A percentile compares a stretch with the other conserved stretches of the same genome.
These are phyloP conservation scores for Rugonectria rugulosa DNA, from an alignment of 2,329 filamentous ascomycete genomes.

Conservation along the genomic window DNA sequence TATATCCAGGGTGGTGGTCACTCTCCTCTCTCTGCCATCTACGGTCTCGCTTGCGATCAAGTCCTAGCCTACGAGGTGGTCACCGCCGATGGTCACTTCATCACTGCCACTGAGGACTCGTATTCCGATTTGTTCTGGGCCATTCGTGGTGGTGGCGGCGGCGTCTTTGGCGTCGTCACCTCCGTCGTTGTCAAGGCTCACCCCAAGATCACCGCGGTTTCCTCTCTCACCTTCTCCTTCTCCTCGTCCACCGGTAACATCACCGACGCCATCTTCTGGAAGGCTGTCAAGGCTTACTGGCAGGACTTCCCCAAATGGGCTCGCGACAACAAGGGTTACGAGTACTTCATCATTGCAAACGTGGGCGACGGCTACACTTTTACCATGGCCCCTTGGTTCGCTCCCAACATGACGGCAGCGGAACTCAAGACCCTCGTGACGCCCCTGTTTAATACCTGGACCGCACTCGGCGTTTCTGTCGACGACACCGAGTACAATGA, in stretches of 20 bases:
- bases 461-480: constrained; percentile 38
- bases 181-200: constrained; percentile 47
- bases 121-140: constrained; percentile 69
- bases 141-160: constrained; percentile 62
- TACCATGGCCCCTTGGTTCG: constrained; percentile 40
- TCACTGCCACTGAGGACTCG: constrained; percentile 50
- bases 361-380: constrained; percentile 43
- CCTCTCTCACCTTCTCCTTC: constrained; percentile 40
- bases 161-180: constrained; percentile 54
- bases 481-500: constrained; percentile 34
- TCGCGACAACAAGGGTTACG: constrained; percentile 35
- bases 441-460: constrained; percentile 45
- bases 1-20: constrained; percentile 68
- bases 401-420: constrained; percentile 19
- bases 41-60: constrained; percentile 67
- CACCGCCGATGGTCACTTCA: constrained; percentile 54
- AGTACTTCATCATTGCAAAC: constrained; percentile 37
- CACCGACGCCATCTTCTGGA: constrained; percentile 41
- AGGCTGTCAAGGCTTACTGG: constrained; percentile 33
- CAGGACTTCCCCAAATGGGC: constrained; percentile 33
- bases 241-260: constrained; percentile 27
- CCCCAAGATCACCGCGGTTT: constrained; percentile 40
- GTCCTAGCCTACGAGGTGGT: constrained; percentile 63
- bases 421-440: constrained; percentile 41
- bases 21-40: constrained; percentile 56